phyloP scores from a whole-genome alignment of 805 yeast genomes.

The Kurtzmaniella fragi region DNA sequence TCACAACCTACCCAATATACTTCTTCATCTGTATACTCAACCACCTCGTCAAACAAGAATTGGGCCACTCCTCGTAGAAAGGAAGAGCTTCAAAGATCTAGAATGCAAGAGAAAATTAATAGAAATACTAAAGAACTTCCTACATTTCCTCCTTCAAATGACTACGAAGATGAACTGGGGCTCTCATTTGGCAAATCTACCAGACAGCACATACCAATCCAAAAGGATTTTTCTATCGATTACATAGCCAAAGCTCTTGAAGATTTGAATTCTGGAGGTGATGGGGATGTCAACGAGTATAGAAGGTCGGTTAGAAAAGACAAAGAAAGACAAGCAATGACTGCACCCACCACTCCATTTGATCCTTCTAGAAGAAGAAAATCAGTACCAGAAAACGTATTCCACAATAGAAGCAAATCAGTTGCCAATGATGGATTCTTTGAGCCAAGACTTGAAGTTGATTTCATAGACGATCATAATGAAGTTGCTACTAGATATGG shows the following conservation, averaged over 20 bases:
- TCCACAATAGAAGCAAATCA: neutral
- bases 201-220: conserved; percentile 24
- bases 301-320: conserved; percentile 31
- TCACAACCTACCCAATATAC: conserved; percentile 34
- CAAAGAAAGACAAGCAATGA: conserved; percentile 10
- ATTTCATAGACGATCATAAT: conserved; percentile 28
- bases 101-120: conserved; percentile 36
- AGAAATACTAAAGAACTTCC: conserved; percentile 27
- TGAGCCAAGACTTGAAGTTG: conserved; percentile 17
- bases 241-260: conserved; percentile 43
- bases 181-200: neutral
- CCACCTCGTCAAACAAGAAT: conserved; percentile 23
- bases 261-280: conserved; percentile 40
- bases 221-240: conserved; percentile 41
- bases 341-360: conserved; percentile 15
- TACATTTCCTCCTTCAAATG: conserved; percentile 6
- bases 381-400: neutral
- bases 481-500: conserved; percentile 36
- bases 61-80: conserved; percentile 42
- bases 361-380: conserved; percentile 2
- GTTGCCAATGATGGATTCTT: neutral
- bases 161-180: conserved; percentile 3
- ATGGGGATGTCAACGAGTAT: conserved; percentile 38
- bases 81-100: conserved; percentile 22
- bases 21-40: conserved; percentile 13